Conservation (phyloP, 2,329 filamentous ascomycete genomes). For the Fusarium sp. region DNA sequence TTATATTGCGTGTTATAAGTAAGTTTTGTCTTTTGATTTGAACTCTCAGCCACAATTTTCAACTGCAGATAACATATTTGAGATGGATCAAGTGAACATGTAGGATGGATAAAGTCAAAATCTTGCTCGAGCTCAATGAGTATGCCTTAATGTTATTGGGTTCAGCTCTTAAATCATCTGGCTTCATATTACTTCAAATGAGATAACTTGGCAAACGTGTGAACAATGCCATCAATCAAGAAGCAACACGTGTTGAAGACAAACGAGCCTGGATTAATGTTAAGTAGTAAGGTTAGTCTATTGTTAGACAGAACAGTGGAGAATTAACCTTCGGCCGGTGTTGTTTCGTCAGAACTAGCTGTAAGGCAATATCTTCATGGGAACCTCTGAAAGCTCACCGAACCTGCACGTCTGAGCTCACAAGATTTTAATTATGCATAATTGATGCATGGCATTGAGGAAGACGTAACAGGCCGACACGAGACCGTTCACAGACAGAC, state of each 20-base stretch:
- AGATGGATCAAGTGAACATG: accelerated
- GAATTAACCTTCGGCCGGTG: neutral
- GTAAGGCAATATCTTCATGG: neutral
- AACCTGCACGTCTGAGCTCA: neutral
- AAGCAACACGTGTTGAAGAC: neutral
- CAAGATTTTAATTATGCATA: neutral
- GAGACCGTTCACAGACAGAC: neutral
- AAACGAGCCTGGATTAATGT: neutral
- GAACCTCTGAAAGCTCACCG: neutral
- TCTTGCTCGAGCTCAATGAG: no score
- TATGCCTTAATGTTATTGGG: accelerated
- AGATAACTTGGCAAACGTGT: neutral
- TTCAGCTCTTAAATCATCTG: accelerated
- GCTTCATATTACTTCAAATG: neutral
- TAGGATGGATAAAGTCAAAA: accelerated
- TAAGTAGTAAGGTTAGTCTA: neutral
- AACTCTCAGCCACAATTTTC: no score
- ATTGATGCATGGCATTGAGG: accelerated
- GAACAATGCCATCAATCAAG: neutral
- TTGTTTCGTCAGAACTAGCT: neutral
- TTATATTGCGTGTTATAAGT: accelerated
- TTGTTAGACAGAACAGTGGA: neutral
- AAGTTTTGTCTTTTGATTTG: no score
- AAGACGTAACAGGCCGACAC: accelerated
- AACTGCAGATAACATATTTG: no score